Conservation (phyloP, 2,329 filamentous ascomycete species). For the Dendryphion nanum region DNA sequence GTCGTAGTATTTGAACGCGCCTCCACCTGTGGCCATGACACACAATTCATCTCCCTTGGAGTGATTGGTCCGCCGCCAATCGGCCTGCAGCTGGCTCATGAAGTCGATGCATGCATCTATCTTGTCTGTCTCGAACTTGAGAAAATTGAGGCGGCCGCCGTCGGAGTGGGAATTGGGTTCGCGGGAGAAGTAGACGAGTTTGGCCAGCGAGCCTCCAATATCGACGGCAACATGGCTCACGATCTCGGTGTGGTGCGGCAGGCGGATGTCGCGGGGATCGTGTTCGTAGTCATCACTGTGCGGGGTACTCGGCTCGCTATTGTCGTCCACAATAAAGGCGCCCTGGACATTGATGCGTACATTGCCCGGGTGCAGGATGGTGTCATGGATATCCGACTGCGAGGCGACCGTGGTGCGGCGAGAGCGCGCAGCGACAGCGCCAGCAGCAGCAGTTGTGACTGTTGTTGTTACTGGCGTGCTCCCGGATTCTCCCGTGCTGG, state of each 20-base stretch:
- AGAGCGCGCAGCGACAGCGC: background rate
- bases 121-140: conserved; percentile 92
- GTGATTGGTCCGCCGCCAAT: conserved; percentile 75
- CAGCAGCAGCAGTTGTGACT: background rate
- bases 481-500: conserved; percentile 33
- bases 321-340: conserved; percentile 89
- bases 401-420: conserved; percentile 20
- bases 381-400: conserved; percentile 47
- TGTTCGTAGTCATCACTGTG: conserved; percentile 57
- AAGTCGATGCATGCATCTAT: conserved; percentile 94
- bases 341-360: conserved; percentile 96
- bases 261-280: conserved; percentile 89
- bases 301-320: conserved; percentile 48
- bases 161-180: conserved; percentile 76
- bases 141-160: conserved; percentile 89
- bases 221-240: conserved; percentile 97
- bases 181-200: conserved; percentile 95
- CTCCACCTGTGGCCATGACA: conserved; percentile 94
- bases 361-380: conserved; percentile 61
- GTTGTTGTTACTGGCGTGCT: conserved; percentile 4
- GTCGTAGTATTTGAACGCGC: conserved; percentile 96
- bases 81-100: conserved; percentile 79
- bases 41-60: conserved; percentile 70
- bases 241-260: conserved; percentile 91
- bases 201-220: conserved; percentile 93